Evolutionary conservation across 768 basidiomycete genomes (phyloP).

Genomic region (Psilocybe subaeruginosa): DNA sequence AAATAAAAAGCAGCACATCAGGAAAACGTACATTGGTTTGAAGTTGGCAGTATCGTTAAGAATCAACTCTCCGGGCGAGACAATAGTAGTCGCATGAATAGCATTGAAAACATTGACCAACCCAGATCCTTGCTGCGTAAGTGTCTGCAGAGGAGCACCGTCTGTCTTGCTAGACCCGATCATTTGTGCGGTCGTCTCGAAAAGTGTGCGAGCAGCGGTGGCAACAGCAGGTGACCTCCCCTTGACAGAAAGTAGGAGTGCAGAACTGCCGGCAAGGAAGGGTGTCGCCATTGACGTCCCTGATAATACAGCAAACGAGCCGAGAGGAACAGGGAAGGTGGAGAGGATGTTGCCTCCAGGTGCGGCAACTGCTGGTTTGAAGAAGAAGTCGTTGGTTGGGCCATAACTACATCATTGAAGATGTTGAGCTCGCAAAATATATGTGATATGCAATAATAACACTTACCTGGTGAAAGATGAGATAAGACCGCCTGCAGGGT

Average conservation of each 20-base stretch:
- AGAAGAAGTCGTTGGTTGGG: conserved; percentile 60
- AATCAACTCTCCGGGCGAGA: conserved; percentile 60
- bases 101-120: conserved; percentile 62
- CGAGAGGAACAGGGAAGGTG: conserved; percentile 38
- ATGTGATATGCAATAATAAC: not conserved
- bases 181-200: conserved; percentile 51
- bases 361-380: conserved; percentile 51
- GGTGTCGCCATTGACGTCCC: conserved; percentile 46
- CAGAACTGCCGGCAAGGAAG: conserved; percentile 43
- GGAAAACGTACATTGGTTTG: conserved; percentile 37
- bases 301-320: conserved; percentile 38
- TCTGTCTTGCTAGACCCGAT: conserved; percentile 49
- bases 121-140: conserved; percentile 58
- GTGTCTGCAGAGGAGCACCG: conserved; percentile 52
- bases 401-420: conserved; percentile 41
- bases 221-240: conserved; percentile 32
- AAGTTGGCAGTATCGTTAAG: conserved; percentile 69
- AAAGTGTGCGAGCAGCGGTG: conserved; percentile 36
- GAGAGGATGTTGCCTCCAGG: conserved; percentile 54
- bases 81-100: conserved; percentile 49
- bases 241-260: conserved; percentile 40
- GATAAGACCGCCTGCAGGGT: conserved; percentile 56
- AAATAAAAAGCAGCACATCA: no score
- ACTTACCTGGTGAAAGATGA: conserved; percentile 49
- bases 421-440: not conserved